A percentile compares a stretch with the other conserved stretches of the same genome.
Evolutionary conservation across 2,329 filamentous ascomycete species (phyloP).

Genomic region (Byssoonygena ceratinophila): DNA sequence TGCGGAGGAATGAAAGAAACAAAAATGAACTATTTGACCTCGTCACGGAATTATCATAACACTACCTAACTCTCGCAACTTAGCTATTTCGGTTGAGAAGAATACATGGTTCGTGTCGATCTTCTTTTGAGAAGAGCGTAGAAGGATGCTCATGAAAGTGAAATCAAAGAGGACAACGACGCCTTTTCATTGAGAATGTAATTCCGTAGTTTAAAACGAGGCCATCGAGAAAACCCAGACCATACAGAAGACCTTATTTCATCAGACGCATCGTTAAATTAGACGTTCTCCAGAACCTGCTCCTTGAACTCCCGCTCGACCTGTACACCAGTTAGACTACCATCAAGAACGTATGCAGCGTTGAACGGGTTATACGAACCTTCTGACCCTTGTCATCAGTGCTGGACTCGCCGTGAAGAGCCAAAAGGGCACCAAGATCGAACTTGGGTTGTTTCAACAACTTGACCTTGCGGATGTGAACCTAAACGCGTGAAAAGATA

Average conservation of each 20-base stretch:
- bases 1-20: background rate
- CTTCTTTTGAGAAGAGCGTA: background rate
- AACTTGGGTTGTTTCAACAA: constrained; percentile 98
- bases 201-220: constrained; percentile 13
- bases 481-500: constrained; percentile 43
- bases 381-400: constrained; percentile 96
- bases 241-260: constrained; percentile 12
- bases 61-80: constrained; percentile 10
- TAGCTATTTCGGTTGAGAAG: constrained; percentile 7
- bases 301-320: constrained; percentile 97
- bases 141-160: background rate
- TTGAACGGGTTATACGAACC: constrained; percentile 42
- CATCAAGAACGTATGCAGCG: constrained; percentile 2
- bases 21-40: constrained; percentile 1
- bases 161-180: constrained; percentile 9
- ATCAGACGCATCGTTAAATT: constrained; percentile 38
- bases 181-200: constrained; percentile 13
- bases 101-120: constrained; percentile 10
- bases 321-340: constrained; percentile 10
- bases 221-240: constrained; percentile 11
- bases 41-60: constrained; percentile 10
- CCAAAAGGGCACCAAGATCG: constrained; percentile 90
- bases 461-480: constrained; percentile 99
- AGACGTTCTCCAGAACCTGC: constrained; percentile 85
- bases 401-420: constrained; percentile 92